Conservation (phyloP, 352 stramenopile genomes). For the Pythium graminicola region DNA sequence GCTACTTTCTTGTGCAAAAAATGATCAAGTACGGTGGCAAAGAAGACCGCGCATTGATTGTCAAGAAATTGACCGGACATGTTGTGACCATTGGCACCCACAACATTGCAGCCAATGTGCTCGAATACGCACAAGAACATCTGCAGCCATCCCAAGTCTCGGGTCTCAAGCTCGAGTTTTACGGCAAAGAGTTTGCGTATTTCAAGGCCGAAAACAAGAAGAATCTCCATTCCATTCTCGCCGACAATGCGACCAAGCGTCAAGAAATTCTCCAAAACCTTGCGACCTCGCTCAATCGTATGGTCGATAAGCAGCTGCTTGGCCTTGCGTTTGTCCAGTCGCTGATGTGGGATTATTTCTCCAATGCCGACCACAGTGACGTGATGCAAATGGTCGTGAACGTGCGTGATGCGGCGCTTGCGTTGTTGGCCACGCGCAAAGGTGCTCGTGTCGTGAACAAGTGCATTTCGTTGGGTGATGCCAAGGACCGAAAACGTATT, state of each 20-base stretch:
- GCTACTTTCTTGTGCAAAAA: constrained; percentile 96
- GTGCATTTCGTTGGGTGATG: constrained; percentile 70
- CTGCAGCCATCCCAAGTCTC: constrained; percentile 82
- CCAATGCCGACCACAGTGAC: constrained; percentile 67
- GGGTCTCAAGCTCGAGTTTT: constrained; percentile 86
- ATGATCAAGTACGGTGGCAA: constrained; percentile 93
- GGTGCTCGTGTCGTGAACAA: constrained; percentile 83
- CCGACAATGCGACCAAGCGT: constrained; percentile 61
- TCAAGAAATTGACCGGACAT: constrained; percentile 91
- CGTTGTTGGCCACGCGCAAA: constrained; percentile 81
- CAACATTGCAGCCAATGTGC: constrained; percentile 90
- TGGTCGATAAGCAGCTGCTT: constrained; percentile 87
- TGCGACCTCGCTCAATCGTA: constrained; percentile 65
- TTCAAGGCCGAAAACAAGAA: constrained; percentile 81
- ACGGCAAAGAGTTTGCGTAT: constrained; percentile 84
- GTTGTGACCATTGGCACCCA: constrained; percentile 92
- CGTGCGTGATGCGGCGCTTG: constrained; percentile 78
- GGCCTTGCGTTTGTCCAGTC: constrained; percentile 84
- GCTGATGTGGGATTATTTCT: constrained; percentile 87
- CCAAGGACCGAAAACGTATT: constrained; percentile 89
- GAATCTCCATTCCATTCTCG: constrained; percentile 68
- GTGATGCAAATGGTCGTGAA: constrained; percentile 83
- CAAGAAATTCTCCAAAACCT: constrained; percentile 69
- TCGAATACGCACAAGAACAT: constrained; percentile 89
- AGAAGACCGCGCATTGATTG: constrained; percentile 65